phyloP scores from a whole-genome alignment of 495 filamentous ascomycete species.

The Bacidia gigantensis region DNA sequence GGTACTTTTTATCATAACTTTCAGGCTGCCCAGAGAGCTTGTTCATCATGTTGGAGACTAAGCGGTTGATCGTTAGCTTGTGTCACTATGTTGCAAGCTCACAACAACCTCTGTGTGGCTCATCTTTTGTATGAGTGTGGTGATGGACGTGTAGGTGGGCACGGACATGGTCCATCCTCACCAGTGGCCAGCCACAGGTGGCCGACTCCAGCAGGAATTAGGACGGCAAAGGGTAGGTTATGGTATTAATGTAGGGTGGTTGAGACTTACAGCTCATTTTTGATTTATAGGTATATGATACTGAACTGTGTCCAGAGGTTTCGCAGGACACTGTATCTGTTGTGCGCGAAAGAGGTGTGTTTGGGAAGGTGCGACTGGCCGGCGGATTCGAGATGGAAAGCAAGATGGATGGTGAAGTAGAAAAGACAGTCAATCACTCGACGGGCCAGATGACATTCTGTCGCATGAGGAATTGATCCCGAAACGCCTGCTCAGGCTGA shows the following conservation, averaged over 20 bases:
- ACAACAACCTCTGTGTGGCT: not conserved
- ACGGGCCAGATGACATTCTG: too few relatives aligned
- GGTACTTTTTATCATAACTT: constrained; percentile 94
- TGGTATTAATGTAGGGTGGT: not conserved
- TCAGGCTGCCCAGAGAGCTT: constrained; percentile 96
- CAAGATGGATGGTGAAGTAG: too few relatives aligned
- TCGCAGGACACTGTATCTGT: too few relatives aligned
- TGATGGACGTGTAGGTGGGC: not conserved
- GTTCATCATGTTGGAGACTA: constrained; percentile 84
- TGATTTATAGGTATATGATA: too few relatives aligned
- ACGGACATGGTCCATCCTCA: not conserved
- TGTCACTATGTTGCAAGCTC: not conserved
- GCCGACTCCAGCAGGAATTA: not conserved
- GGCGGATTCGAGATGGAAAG: not conserved
- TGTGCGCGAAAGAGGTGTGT: not conserved
- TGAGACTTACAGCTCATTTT: not conserved
- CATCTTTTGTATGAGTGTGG: not conserved
- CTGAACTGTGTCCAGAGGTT: too few relatives aligned
- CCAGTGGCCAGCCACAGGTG: too few relatives aligned
- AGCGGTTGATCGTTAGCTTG: constrained; percentile 22
- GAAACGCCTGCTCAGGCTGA: not conserved
- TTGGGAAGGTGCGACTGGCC: not conserved
- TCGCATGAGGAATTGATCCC: too few relatives aligned
- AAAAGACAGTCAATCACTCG: too few relatives aligned
- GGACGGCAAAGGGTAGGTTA: not conserved